Evolutionary conservation across 2,329 filamentous ascomycete species (phyloP).

Genomic region (Sordariomycetes sp.): DNA sequence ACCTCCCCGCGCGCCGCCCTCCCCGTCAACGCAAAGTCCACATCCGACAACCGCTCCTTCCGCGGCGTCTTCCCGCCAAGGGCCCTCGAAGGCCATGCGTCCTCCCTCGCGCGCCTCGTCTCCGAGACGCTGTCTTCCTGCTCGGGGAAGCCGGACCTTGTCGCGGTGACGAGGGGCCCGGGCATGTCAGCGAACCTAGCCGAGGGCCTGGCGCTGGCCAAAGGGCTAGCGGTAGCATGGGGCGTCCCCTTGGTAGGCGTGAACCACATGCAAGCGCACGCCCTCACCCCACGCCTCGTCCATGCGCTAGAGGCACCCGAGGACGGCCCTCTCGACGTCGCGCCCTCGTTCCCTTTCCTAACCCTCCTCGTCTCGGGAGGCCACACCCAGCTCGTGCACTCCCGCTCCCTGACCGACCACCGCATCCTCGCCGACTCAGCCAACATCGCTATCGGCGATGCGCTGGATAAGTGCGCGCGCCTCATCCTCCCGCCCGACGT

Average conservation of each 20-base stretch:
- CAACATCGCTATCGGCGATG: constrained; percentile 84
- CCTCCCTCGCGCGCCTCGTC: constrained; percentile 55
- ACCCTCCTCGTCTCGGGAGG: constrained; percentile 85
- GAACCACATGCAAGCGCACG: constrained; percentile 96
- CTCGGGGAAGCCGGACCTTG: constrained; percentile 51
- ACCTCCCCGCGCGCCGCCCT: constrained; percentile 32
- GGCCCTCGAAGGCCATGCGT: constrained; percentile 64
- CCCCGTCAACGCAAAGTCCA: constrained; percentile 70
- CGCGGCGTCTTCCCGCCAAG: constrained; percentile 69
- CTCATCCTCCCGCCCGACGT: constrained; percentile 52
- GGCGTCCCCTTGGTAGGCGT: constrained; percentile 71
- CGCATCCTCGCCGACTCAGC: constrained; percentile 55
- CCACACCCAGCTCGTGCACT: constrained; percentile 77
- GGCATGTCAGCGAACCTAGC: constrained; percentile 73
- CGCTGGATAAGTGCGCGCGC: constrained; percentile 77
- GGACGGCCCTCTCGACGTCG: neutral
- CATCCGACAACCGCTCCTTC: constrained; percentile 63
- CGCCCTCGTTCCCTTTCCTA: constrained; percentile 67
- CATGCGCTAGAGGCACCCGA: constrained; percentile 35
- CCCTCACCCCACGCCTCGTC: constrained; percentile 72
- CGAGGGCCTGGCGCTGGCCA: constrained; percentile 70
- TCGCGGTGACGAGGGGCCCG: constrained; percentile 82
- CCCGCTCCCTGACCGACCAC: constrained; percentile 54
- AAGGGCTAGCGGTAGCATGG: constrained; percentile 78
- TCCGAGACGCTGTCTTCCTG: constrained; percentile 13